Evolutionary conservation across 2,329 filamentous ascomycete species (phyloP).

Genomic region (Arthrinium puccinioides): DNA sequence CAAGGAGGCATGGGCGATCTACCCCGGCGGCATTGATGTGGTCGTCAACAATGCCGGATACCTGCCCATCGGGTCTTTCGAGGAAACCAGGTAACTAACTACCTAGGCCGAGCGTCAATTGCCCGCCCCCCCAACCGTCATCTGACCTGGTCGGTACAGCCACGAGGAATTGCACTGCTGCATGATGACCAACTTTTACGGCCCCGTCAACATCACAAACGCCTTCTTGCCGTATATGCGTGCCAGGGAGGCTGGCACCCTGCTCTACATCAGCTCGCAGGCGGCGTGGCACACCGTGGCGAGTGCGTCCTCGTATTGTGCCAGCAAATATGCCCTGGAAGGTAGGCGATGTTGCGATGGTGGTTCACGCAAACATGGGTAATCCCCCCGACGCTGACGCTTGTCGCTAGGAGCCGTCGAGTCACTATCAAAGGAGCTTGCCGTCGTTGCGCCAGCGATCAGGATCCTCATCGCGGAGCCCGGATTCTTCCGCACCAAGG

Average conservation of each 20-base stretch:
- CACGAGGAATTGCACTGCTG: slow-evolving; percentile 16
- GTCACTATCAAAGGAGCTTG: slow-evolving; percentile 23
- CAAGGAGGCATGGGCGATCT: slow-evolving; percentile 11
- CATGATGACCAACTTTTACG: slow-evolving; percentile 29
- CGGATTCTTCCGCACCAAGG: slow-evolving; percentile 33
- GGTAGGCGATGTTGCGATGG: neutral
- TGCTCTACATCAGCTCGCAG: slow-evolving; percentile 23
- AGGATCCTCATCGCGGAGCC: slow-evolving; percentile 31
- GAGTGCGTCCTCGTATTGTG: neutral
- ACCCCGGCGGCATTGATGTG: slow-evolving; percentile 25
- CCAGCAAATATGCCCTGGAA: slow-evolving; percentile 3
- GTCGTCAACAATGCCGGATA: slow-evolving; percentile 32
- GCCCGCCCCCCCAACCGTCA: slow-evolving; percentile 3
- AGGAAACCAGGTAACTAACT: slow-evolving; percentile 17
- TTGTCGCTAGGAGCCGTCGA: slow-evolving; percentile 21
- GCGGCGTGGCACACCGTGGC: slow-evolving; percentile 19
- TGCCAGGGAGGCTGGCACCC: slow-evolving; percentile 13
- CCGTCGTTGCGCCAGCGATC: slow-evolving; percentile 21
- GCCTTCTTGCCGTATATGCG: slow-evolving; percentile 24
- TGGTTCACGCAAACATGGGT: neutral
- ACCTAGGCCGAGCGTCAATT: neutral
- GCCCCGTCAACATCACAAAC: slow-evolving; percentile 27
- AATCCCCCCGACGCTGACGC: neutral
- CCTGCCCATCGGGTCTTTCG: slow-evolving; percentile 17
- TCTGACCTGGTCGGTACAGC: too few species aligned